phyloP scores from a whole-genome alignment of 2,329 filamentous ascomycete genomes.

The Penicillium nordicum region DNA sequence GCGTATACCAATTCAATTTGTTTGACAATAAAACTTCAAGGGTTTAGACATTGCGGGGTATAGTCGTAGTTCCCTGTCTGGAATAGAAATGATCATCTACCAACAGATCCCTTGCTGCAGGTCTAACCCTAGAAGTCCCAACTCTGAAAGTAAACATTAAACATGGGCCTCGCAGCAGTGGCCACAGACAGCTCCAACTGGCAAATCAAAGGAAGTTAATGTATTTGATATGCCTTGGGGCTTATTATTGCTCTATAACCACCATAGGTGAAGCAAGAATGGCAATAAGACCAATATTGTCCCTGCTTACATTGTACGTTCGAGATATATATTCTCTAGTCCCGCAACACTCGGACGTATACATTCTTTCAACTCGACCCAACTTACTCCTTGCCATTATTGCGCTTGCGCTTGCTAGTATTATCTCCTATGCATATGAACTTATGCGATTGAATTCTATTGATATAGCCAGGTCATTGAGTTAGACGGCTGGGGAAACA shows the following conservation, averaged over 20 bases:
- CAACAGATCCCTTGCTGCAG: slow-evolving; percentile 2
- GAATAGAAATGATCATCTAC: background rate
- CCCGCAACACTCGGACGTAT: background rate
- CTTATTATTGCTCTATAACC: background rate
- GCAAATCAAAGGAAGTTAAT: too few species aligned
- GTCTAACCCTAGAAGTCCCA: background rate
- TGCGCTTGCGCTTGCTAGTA: background rate
- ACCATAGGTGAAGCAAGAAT: background rate
- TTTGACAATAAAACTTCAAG: background rate
- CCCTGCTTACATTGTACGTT: background rate
- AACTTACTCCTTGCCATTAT: too few species aligned
- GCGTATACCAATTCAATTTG: slow-evolving; percentile 13
- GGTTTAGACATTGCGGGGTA: background rate
- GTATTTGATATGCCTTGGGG: background rate
- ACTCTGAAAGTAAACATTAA: background rate
- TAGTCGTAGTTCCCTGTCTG: background rate
- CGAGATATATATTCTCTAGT: background rate
- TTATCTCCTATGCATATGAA: background rate
- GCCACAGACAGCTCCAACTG: background rate
- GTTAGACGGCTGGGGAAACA: background rate
- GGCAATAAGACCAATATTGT: background rate
- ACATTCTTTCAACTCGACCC: background rate
- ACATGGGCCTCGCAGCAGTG: background rate
- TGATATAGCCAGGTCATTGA: background rate
- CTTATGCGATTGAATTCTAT: background rate